Base-by-base conservation (phyloP, 768 basidiomycete genomes). In the Psilocybe subaeruginosa region DNA sequence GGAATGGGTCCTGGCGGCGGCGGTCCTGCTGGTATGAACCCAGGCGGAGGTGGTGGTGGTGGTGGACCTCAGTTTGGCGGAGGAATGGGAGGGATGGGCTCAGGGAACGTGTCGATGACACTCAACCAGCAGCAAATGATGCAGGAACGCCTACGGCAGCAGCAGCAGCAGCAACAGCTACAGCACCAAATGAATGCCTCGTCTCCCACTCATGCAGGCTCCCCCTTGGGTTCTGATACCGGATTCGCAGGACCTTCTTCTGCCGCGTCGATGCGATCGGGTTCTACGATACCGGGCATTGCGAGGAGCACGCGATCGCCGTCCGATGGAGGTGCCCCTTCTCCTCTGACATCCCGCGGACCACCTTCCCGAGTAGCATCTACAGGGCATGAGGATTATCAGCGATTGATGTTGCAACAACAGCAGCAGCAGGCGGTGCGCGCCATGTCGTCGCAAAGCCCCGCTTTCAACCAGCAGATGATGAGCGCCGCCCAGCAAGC, bases 251-350 rank as follows among this genome's bases (percentile, higher is more conserved):
- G 68, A 33, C 62, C 63, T 54, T 58, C 56, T 12, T 55, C 67
- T 30, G 61, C 64, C 52, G 37, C 63, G 11, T 60, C 71, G 50
- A 70, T 68, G 64, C 63, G 64, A 30, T 64, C 68, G 27, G 61
- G 63, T 30, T 65, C 80, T 45, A 72, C 83, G 19, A 87, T 91
- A 56, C 89, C 89, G 0, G 90, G 90, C 11, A 92, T 92, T 55
- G 88, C 90, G 19, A 79, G 91, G 66, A 91, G 86, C 65, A 83
- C 85, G 53, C 81, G 90, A 58, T 91, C 91, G 45, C 91, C 91
- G n/a, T 86, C 89, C 16, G 90, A 92, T 61, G 77, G 80, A 37
- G 76, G 78, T 14, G 56, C 35, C 27, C 76, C 80, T 31, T 78
- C 84, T 54, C 82, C 85, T 35, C 74, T 87, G 77, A 79, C 78